Evolutionary conservation across 2,329 filamentous ascomycete genomes (phyloP), one percentile per base, ranked within the genome.

Genomic region (Karstenula rhodostoma): DNA sequence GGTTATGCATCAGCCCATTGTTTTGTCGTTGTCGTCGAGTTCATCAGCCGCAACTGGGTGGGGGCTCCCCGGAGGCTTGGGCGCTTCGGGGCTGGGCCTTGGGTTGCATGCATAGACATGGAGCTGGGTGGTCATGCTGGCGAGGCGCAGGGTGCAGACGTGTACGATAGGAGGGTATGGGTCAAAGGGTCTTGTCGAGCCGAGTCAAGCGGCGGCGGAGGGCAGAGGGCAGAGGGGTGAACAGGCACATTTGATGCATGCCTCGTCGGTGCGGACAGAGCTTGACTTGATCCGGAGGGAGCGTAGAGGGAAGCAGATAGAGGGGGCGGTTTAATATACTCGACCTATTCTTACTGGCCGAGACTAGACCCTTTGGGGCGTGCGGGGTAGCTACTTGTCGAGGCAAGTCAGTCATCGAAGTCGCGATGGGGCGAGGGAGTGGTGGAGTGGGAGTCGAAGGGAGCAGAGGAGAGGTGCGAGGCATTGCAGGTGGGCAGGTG

Each of bases 11-110:
- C 67, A 65, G 67, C 66, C 65, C 65, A 63, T 67, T 58, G 61
- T 58, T 73, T 64, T 43, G 56, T 70, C 72, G 70, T 70, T 70
- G 53, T 65, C 67, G 62, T 56, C 53, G 35, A 60, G 25, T 22
- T 22, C 27, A 51, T 69, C 62, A 66, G 66, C 67, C 64, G 69
- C 62, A 19, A 63, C 44, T 53, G 51, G 61, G 62, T 63, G 63
- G 63, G 58, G 58, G 62, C 60, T 61, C 55, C 29, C 19, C 59
- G 59, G 50, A 53, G 42, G 51, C 62, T 43, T 57, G 58, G 35
- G 56, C 54, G 15, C 27, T 40, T 60, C 58, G 65, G 55, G 60
- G 55, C 47, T 59, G 56, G 48, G 25, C 58, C 35, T 44, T 57
- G 67, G 62, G 57, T 60, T 65, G 61, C 63, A 63, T 63, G 60